Evolutionary conservation across 495 filamentous ascomycete genomes (phyloP).

Genomic region (Chaetomidium leptoderma): DNA sequence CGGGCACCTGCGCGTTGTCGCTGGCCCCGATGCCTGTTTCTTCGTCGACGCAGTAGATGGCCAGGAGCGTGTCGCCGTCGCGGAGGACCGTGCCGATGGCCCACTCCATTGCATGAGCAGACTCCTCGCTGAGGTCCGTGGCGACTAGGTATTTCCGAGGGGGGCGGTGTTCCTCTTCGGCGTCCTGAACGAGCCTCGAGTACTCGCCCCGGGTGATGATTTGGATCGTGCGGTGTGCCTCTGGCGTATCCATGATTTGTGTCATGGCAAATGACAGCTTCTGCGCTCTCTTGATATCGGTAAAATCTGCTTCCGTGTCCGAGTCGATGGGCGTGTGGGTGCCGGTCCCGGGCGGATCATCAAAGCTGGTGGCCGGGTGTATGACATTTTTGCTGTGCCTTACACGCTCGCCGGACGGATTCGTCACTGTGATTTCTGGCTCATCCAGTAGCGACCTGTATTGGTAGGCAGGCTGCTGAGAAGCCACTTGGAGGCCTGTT

Average conservation of each 20-base stretch:
- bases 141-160: slow-evolving; percentile 87
- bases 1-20: slow-evolving; percentile 33
- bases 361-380: slow-evolving; percentile 78
- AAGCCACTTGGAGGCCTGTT: slow-evolving; percentile 41
- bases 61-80: slow-evolving; percentile 89
- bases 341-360: slow-evolving; percentile 59
- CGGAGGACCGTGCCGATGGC: slow-evolving; percentile 93
- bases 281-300: slow-evolving; percentile 81
- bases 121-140: slow-evolving; percentile 89
- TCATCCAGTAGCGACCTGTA: slow-evolving; percentile 57
- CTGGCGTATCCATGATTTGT: slow-evolving; percentile 67
- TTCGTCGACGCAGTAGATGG: slow-evolving; percentile 87
- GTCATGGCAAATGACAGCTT: slow-evolving; percentile 75
- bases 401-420: slow-evolving; percentile 54
- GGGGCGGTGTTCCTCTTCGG: slow-evolving; percentile 69
- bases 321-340: slow-evolving; percentile 75
- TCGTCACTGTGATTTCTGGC: slow-evolving; percentile 60
- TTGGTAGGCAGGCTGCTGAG: slow-evolving; percentile 35
- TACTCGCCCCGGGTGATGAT: slow-evolving; percentile 89
- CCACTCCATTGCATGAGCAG: slow-evolving; percentile 92
- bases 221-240: slow-evolving; percentile 71
- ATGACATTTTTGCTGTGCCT: slow-evolving; percentile 58
- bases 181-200: slow-evolving; percentile 61
- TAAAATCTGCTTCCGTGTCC: slow-evolving; percentile 78
- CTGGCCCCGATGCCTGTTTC: slow-evolving; percentile 56